These are phyloP conservation scores for Naganishia sp. DNA, from an alignment of 1,284 basidiomycete genomes.

Conservation along the genomic window DNA sequence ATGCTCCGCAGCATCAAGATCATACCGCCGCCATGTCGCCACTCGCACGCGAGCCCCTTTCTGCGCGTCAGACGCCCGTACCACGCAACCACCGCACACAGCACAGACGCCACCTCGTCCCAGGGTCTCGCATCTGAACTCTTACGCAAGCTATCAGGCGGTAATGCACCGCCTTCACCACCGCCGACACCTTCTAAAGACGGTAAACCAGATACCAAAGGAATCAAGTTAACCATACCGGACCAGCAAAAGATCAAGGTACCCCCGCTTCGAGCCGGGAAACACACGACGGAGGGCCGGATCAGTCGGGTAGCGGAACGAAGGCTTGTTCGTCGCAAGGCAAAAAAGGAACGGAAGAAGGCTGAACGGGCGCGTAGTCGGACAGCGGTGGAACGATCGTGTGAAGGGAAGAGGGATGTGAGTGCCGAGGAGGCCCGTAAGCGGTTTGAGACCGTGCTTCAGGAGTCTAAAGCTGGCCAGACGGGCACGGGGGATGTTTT, in stretches of 20 bases:
- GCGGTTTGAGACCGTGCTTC: neutral
- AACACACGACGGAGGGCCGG: too few species aligned
- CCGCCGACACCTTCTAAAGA: too few species aligned
- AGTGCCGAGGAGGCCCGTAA: neutral
- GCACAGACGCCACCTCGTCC: neutral
- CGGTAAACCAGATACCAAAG: too few species aligned
- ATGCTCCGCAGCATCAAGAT: slow-evolving; percentile 12
- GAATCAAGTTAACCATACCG: neutral
- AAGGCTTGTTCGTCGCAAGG: neutral
- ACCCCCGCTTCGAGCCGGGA: neutral
- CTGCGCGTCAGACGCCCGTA: neutral
- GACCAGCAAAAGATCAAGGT: slow-evolving; percentile 4
- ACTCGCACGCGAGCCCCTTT: neutral
- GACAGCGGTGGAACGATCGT: neutral
- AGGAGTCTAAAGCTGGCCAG: neutral
- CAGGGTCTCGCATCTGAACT: slow-evolving; percentile 9
- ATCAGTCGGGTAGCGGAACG: neutral
- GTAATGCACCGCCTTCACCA: neutral
- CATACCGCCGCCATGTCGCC: neutral
- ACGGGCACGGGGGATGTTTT: neutral
- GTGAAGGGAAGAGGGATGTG: neutral
- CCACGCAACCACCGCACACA: neutral
- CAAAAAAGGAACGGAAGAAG: neutral
- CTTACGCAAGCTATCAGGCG: slow-evolving; percentile 7
- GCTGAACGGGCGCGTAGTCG: neutral